Percentiles rank a stretch among this genome's conserved stretches.
These are phyloP conservation scores for Fonsecaea multimorphosa DNA, from an alignment of 2,329 filamentous ascomycete species.

Conservation along the genomic window DNA sequence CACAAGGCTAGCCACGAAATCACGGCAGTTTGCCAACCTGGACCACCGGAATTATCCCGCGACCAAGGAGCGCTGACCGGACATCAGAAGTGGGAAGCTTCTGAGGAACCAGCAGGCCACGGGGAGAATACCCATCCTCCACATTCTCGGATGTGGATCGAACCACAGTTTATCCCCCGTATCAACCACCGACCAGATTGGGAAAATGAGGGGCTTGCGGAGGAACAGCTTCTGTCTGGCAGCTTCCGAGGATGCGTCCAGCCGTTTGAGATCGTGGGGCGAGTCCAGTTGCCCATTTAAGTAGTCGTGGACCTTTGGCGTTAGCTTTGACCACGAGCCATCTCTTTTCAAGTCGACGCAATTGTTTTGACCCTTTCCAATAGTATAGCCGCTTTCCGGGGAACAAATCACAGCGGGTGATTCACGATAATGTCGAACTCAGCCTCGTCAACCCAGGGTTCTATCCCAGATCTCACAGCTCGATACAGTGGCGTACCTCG, in stretches of 20 bases:
- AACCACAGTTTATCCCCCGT: background rate
- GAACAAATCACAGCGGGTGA: background rate
- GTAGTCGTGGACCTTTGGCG: constrained; percentile 1
- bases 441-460: constrained; percentile 13
- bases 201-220: constrained; percentile 19
- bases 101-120: background rate
- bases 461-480: constrained; percentile 28
- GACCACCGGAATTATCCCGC: background rate
- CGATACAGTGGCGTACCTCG: constrained; percentile 32
- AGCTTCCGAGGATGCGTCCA: background rate
- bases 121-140: constrained; percentile 29
- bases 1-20: background rate
- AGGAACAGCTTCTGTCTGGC: background rate
- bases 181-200: background rate
- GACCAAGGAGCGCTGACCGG: background rate
- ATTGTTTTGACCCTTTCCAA: background rate
- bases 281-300: constrained; percentile 3
- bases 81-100: background rate
- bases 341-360: background rate
- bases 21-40: background rate
- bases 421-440: constrained; percentile 21
- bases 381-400: background rate
- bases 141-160: constrained; percentile 6
- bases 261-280: constrained; percentile 12
- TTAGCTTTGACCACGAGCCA: background rate